Evolutionary conservation across 768 basidiomycete genomes (phyloP).

Genomic region (Tylopilus felleus): DNA sequence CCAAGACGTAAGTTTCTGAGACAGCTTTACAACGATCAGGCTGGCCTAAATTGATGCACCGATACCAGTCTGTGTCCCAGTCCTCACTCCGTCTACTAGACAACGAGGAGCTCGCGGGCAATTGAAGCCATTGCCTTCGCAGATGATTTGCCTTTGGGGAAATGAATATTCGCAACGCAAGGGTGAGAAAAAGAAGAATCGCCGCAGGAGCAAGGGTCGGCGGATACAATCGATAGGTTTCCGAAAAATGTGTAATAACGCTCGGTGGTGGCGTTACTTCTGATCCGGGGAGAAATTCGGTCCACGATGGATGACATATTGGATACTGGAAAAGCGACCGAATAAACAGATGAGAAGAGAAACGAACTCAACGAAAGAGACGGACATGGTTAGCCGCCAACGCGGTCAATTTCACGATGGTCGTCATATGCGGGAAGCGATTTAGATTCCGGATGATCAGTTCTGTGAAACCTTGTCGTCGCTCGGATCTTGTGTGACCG

Average conservation of each 20-base stretch:
- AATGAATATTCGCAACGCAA: conserved; percentile 34
- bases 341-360: conserved; percentile 1
- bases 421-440: conserved; percentile 43
- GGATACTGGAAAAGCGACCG: conserved; percentile 49
- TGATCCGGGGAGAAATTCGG: conserved; percentile 44
- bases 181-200: conserved; percentile 64
- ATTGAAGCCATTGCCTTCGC: conserved; percentile 6
- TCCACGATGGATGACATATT: conserved; percentile 56
- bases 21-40: conserved; percentile 32
- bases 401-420: conserved; percentile 58
- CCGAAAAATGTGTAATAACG: conserved; percentile 42
- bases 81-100: conserved; percentile 39
- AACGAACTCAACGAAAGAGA: conserved; percentile 21
- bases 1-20: conserved; percentile 52
- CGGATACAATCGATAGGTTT: conserved; percentile 45
- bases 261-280: conserved; percentile 17
- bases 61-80: conserved; percentile 72
- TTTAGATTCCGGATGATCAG: conserved; percentile 42
- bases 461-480: conserved; percentile 35
- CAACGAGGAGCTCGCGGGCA: conserved; percentile 12
- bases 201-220: conserved; percentile 69
- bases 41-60: conserved; percentile 42
- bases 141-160: neutral
- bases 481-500: neutral
- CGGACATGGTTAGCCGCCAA: conserved; percentile 62